phyloP scores from a whole-genome alignment of 2,329 filamentous ascomycete genomes.

The Monilinia vaccinii-corymbosi region DNA sequence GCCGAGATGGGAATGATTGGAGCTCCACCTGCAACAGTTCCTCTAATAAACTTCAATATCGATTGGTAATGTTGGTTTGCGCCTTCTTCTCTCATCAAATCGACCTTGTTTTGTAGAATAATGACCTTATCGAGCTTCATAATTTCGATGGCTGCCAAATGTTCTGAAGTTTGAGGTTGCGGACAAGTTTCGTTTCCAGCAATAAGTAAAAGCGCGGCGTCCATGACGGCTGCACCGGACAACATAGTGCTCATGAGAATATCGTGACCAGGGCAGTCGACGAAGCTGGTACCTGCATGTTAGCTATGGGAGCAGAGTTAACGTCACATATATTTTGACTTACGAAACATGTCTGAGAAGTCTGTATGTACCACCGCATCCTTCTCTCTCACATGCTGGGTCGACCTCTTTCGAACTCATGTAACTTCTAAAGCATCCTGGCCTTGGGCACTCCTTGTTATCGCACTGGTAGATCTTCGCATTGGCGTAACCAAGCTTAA shows the following conservation, averaged over 20 bases:
- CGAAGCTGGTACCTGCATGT: slow-evolving; percentile 54
- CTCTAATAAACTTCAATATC: slow-evolving; percentile 96
- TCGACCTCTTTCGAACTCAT: slow-evolving; percentile 99
- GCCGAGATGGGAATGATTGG: slow-evolving; percentile 96
- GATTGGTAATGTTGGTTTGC: slow-evolving; percentile 92
- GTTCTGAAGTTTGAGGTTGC: slow-evolving; percentile 96
- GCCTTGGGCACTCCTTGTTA: slow-evolving; percentile 80
- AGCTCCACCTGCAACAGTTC: slow-evolving; percentile 88
- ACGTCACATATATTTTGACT: slow-evolving; percentile 33
- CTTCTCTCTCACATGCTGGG: slow-evolving; percentile 88
- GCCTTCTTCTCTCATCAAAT: slow-evolving; percentile 93
- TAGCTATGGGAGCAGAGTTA: slow-evolving; percentile 18
- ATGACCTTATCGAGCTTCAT: slow-evolving; percentile 99
- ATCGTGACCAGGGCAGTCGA: slow-evolving; percentile 98
- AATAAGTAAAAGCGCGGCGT: slow-evolving; percentile 90
- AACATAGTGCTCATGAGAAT: slow-evolving; percentile 99
- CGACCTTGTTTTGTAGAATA: slow-evolving; percentile 99
- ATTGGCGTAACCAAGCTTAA: slow-evolving; percentile 99
- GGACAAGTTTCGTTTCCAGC: slow-evolving; percentile 98
- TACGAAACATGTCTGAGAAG: slow-evolving; percentile 87
- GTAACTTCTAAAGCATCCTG: slow-evolving; percentile 92
- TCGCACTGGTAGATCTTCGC: slow-evolving; percentile 99
- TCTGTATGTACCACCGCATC: slow-evolving; percentile 79
- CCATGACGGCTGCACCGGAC: slow-evolving; percentile 98
- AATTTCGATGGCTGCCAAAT: slow-evolving; percentile 97